These are phyloP conservation scores for Phytophthora hibernalis DNA, from an alignment of 352 stramenopile genomes.

Conservation along the genomic window DNA sequence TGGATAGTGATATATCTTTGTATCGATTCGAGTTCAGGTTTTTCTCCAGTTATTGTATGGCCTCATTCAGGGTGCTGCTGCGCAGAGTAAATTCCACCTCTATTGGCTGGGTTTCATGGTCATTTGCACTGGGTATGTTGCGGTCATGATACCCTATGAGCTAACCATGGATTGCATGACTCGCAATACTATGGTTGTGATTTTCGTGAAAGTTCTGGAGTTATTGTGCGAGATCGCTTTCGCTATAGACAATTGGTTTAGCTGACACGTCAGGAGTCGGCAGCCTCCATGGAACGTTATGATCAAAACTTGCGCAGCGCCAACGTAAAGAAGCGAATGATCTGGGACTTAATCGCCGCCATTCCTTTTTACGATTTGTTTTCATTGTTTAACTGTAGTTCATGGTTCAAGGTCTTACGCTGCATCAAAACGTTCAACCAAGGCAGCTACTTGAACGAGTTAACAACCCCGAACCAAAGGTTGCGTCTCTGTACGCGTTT, in stretches of 20 bases:
- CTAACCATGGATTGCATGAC: conserved; percentile 41
- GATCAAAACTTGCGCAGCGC: conserved; percentile 39
- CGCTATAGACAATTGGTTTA: conserved; percentile 50
- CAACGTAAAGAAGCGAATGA: conserved; percentile 20
- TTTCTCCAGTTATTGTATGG: conserved; percentile 4
- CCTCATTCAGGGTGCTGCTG: conserved; percentile 24
- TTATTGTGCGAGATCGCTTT: conserved; percentile 50
- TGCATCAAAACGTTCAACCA: conserved; percentile 64
- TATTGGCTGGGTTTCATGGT: conserved; percentile 47
- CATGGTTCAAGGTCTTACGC: conserved; percentile 45
- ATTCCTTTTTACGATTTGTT: conserved; percentile 38
- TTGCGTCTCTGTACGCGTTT: neutral
- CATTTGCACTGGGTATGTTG: conserved; percentile 40
- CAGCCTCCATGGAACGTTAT: conserved; percentile 53
- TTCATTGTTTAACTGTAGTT: conserved; percentile 27
- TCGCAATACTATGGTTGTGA: conserved; percentile 7
- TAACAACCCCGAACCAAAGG: conserved; percentile 41
- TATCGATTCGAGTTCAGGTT: neutral
- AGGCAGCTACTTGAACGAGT: conserved; percentile 55
- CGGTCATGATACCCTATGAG: conserved; percentile 48
- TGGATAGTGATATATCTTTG: neutral
- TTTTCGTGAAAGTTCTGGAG: conserved; percentile 23
- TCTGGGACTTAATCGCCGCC: neutral
- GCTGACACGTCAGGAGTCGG: conserved; percentile 38
- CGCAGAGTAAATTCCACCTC: conserved; percentile 57